A percentile compares a stretch with the other conserved stretches of the same genome.
Evolutionary conservation across 2,329 filamentous ascomycete genomes (phyloP).

Genomic region (Cladosporium sp.): DNA sequence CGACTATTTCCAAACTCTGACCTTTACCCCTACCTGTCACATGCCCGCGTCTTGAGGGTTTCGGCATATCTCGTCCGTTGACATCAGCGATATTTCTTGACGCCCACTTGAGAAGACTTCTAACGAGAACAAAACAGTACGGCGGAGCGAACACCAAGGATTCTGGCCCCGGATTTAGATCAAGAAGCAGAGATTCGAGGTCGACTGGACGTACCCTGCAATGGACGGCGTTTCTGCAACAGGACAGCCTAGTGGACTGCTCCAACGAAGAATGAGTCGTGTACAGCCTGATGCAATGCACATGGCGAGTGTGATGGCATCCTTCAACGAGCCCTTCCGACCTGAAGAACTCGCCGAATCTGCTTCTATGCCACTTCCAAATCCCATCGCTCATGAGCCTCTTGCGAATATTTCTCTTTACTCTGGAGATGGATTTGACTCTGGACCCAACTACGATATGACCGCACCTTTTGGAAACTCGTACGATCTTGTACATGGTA

Average conservation of each 20-base stretch:
- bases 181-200: not conserved
- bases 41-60: not conserved
- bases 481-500: slow-evolving; percentile 16
- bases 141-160: no score
- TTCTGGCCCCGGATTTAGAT: not conserved
- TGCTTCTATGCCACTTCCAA: slow-evolving; percentile 9
- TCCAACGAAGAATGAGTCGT: not conserved
- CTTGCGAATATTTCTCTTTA: slow-evolving; percentile 23
- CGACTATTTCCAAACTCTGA: not conserved
- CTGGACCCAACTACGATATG: slow-evolving; percentile 20
- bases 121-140: not conserved
- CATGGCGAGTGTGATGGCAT: slow-evolving; percentile 33
- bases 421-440: slow-evolving; percentile 29
- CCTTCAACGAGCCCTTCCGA: slow-evolving; percentile 34
- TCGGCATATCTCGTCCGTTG: not conserved
- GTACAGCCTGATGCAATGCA: slow-evolving; percentile 31
- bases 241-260: not conserved
- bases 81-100: not conserved
- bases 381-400: not conserved
- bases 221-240: not conserved
- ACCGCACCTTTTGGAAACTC: slow-evolving; percentile 20
- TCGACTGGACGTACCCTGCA: not conserved
- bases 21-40: not conserved
- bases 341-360: slow-evolving; percentile 29
- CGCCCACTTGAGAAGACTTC: not conserved